Evolutionary conservation across 1,284 basidiomycete species (phyloP).

Genomic region (Cryptococcus jaspeensis): DNA sequence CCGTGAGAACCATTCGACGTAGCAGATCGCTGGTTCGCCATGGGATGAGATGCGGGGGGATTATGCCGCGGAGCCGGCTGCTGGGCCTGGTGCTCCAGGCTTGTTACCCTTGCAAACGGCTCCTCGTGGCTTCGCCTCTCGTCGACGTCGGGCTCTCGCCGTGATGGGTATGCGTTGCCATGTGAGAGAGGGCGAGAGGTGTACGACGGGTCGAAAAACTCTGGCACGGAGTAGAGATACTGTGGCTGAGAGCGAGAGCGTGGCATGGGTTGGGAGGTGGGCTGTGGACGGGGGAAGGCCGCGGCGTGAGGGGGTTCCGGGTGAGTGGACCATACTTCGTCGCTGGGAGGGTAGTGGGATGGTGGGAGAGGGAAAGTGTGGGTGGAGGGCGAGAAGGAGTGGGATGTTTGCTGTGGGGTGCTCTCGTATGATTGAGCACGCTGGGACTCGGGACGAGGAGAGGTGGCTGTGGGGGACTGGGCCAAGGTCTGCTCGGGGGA

Average conservation of each 20-base stretch:
- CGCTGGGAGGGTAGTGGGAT: slow-evolving; percentile 10
- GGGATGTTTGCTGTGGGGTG: not conserved
- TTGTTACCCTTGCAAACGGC: not conserved
- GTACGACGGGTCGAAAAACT: slow-evolving; percentile 7
- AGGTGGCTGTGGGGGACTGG: not conserved
- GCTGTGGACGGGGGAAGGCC: not conserved
- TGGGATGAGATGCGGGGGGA: slow-evolving; percentile 6
- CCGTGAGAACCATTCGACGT: slow-evolving; percentile 14
- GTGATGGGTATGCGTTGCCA: not conserved
- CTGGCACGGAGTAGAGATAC: slow-evolving; percentile 17
- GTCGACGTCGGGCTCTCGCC: too few species aligned
- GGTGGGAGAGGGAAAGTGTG: slow-evolving; percentile 18
- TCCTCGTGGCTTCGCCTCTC: not conserved
- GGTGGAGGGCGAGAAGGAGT: slow-evolving; percentile 5
- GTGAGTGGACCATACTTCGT: slow-evolving; percentile 13
- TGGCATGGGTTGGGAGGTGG: slow-evolving; percentile 10
- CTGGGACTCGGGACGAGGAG: not conserved
- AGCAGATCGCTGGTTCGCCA: slow-evolving; percentile 23
- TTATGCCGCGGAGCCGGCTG: not conserved
- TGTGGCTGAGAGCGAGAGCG: slow-evolving; percentile 22
- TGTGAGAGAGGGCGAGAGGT: not conserved
- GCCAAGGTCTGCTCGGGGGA: not conserved
- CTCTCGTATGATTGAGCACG: not conserved
- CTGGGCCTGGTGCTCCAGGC: not conserved
- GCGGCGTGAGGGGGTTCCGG: not conserved